phyloP scores from a whole-genome alignment of 768 basidiomycete genomes.

The Myochromella boudieri region DNA sequence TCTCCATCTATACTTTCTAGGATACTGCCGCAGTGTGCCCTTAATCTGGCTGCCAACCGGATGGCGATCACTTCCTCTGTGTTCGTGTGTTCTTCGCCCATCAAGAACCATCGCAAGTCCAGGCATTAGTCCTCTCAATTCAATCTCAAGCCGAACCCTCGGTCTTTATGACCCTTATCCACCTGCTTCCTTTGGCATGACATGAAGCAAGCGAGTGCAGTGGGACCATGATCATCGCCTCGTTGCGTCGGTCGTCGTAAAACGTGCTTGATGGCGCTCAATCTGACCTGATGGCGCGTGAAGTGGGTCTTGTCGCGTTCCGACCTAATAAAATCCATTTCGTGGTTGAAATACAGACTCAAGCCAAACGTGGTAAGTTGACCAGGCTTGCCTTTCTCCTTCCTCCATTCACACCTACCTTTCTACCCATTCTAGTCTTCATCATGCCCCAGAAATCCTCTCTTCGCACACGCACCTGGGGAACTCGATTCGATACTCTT shows the following conservation, averaged over 20 bases:
- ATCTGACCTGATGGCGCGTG: conserved; percentile 21
- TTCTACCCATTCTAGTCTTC: conserved; percentile 23
- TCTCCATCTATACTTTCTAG: conserved; percentile 21
- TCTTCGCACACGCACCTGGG: conserved; percentile 55
- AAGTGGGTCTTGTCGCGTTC: conserved; percentile 11
- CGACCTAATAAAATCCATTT: conserved; percentile 12
- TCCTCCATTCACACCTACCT: conserved; percentile 12
- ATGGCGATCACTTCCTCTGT: conserved; percentile 13
- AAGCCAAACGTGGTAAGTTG: conserved; percentile 6
- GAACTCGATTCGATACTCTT: conserved; percentile 71
- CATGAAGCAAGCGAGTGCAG: conserved; percentile 39
- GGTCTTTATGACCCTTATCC: conserved; percentile 1
- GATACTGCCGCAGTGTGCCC: conserved; percentile 9
- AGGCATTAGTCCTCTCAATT: conserved; percentile 3
- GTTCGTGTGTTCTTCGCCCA: conserved; percentile 3
- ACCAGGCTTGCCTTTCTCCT: conserved; percentile 5
- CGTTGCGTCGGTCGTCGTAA: conserved; percentile 39
- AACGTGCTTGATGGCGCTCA: conserved; percentile 34
- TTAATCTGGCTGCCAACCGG: conserved; percentile 4
- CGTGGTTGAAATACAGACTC: conserved; percentile 11
- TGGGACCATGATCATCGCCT: conserved; percentile 35
- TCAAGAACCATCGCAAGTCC: conserved; percentile 7
- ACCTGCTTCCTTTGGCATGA: conserved; percentile 44
- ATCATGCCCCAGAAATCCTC: conserved; percentile 45
- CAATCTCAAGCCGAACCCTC: not conserved